These are phyloP conservation scores for Closterium sp. DNA, from an alignment of 139 green algal species.

Conservation along the genomic window DNA sequence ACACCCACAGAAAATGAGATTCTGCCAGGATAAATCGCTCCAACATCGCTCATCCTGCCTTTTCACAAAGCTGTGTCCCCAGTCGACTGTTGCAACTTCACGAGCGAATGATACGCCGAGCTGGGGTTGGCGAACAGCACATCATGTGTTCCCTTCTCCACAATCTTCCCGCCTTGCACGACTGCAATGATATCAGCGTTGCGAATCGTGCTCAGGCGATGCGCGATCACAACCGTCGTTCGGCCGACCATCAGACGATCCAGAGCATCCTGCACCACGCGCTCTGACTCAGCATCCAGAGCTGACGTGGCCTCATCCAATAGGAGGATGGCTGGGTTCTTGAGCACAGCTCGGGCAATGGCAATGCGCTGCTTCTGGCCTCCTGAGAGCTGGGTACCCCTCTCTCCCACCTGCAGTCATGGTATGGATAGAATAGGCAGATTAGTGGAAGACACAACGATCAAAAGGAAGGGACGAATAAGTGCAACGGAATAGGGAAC, in stretches of 20 bases:
- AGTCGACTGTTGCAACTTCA: neutral
- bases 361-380: conserved; percentile 81
- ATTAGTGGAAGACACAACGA: no score
- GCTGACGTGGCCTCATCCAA: conserved; percentile 52
- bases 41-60: no score
- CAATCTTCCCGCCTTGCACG: conserved; percentile 48
- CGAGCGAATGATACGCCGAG: neutral
- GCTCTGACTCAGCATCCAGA: conserved; percentile 75
- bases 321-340: conserved; percentile 64
- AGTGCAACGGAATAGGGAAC: no score
- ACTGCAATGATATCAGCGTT: conserved; percentile 81
- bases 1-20: no score
- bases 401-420: conserved; percentile 16
- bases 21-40: no score
- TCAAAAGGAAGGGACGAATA: no score
- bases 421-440: neutral
- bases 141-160: conserved; percentile 66
- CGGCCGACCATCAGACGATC: conserved; percentile 69
- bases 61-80: neutral
- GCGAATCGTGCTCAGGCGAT: conserved; percentile 81
- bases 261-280: conserved; percentile 74
- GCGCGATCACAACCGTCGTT: conserved; percentile 84
- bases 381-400: conserved; percentile 37
- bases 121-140: conserved; percentile 30
- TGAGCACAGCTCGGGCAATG: conserved; percentile 70